phyloP scores from a whole-genome alignment of 441 rosid genomes.

The Populus trichocarpa region DNA sequence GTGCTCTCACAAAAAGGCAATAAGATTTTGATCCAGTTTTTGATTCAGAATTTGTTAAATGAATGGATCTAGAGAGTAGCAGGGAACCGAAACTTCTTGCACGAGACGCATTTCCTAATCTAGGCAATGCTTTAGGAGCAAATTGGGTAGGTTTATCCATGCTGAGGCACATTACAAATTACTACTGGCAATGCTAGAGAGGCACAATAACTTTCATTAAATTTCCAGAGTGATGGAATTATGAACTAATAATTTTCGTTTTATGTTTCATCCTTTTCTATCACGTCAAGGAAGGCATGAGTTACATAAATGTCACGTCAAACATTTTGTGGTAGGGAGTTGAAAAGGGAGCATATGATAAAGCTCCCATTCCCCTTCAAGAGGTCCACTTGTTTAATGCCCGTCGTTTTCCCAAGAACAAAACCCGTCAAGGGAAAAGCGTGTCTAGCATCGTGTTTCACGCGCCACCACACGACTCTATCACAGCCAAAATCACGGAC shows the following conservation, averaged over 20 bases:
- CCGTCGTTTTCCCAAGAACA: conserved; percentile 24
- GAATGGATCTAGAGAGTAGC: too few species aligned
- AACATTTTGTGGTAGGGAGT: conserved; percentile 2
- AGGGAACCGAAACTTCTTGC: too few species aligned
- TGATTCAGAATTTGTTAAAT: background rate
- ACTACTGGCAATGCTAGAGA: too few species aligned
- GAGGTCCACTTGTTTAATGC: conserved; percentile 16
- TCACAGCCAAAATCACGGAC: background rate
- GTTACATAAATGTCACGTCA: conserved; percentile 23
- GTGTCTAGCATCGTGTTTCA: background rate
- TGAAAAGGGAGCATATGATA: conserved; percentile 13
- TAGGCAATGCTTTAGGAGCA: too few species aligned
- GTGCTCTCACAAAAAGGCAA: background rate
- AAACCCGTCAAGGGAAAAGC: background rate
- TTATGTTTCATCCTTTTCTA: background rate
- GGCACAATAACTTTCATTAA: too few species aligned
- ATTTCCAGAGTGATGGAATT: background rate
- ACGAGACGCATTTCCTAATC: too few species aligned
- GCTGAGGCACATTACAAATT: too few species aligned
- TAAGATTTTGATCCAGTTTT: background rate
- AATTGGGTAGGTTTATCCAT: too few species aligned
- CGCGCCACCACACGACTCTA: background rate
- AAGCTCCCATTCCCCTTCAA: conserved; percentile 11
- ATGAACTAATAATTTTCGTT: background rate
- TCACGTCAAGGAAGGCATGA: background rate